phyloP scores from a whole-genome alignment of 495 filamentous ascomycete species.

The Delitschia confertaspora region DNA sequence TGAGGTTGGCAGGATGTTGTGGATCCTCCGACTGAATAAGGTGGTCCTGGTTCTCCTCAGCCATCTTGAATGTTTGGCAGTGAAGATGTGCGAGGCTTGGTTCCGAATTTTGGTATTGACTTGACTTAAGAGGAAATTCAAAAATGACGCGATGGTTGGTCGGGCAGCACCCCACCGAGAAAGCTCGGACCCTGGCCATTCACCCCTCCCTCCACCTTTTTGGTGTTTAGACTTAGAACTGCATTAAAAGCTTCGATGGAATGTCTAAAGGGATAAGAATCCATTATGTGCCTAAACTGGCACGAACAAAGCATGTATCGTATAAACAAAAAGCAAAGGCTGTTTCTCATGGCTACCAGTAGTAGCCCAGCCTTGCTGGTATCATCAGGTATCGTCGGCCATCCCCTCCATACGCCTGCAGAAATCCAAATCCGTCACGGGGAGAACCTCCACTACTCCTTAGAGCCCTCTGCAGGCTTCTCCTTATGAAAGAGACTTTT shows the following conservation, averaged over 20 bases:
- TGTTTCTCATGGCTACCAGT: conserved; percentile 2
- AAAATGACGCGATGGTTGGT: too few species aligned
- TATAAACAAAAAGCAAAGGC: conserved; percentile 3
- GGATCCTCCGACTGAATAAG: conserved; percentile 64
- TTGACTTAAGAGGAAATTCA: too few species aligned
- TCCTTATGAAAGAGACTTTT: conserved; percentile 28
- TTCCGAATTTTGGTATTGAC: too few species aligned
- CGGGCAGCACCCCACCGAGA: too few species aligned
- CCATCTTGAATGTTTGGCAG: not conserved
- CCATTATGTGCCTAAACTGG: too few species aligned
- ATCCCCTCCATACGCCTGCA: conserved; percentile 7
- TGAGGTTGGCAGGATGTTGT: conserved; percentile 86
- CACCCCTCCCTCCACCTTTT: too few species aligned
- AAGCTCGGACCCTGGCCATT: too few species aligned
- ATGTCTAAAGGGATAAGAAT: too few species aligned
- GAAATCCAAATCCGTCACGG: too few species aligned
- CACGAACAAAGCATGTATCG: not conserved
- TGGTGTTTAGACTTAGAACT: too few species aligned
- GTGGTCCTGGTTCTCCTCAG: conserved; percentile 47
- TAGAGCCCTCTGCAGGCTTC: conserved; percentile 14
- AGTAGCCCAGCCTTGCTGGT: conserved; percentile 5
- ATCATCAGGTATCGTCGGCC: conserved; percentile 6
- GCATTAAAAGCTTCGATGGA: too few species aligned
- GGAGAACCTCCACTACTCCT: conserved; percentile 10
- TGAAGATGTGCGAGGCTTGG: too few species aligned